These are phyloP conservation scores for Cephalotrichum gorgonifer DNA, from an alignment of 2,329 filamentous ascomycete genomes.

Conservation along the genomic window DNA sequence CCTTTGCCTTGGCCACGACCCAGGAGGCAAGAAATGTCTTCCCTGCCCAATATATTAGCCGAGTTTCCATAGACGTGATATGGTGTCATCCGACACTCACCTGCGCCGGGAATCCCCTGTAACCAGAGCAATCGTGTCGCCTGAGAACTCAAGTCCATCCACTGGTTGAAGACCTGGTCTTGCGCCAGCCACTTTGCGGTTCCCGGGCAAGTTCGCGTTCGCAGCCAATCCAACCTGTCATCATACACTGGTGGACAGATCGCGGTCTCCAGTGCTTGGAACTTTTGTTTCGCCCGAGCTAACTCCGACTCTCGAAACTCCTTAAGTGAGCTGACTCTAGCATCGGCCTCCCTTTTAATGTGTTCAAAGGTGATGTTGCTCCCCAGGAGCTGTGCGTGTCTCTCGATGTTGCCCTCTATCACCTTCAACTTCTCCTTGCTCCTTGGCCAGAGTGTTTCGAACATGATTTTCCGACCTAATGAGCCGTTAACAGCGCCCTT, in stretches of 20 bases:
- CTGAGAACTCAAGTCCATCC: neutral
- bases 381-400: neutral
- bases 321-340: neutral
- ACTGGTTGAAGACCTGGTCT: neutral
- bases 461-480: neutral
- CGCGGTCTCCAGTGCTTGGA: neutral
- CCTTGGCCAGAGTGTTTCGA: neutral
- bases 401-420: neutral
- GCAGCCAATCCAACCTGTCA: neutral
- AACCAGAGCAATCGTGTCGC: neutral
- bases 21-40: slow-evolving; percentile 1
- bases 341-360: neutral
- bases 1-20: neutral
- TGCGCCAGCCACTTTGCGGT: neutral
- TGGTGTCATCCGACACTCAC: neutral
- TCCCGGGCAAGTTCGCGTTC: neutral
- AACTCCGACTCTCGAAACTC: neutral
- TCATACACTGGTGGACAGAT: neutral
- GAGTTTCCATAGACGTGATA: neutral
- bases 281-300: neutral
- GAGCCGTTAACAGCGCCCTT: neutral
- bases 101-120: neutral
- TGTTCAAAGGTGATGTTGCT: neutral
- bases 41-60: neutral
- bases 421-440: neutral